A percentile compares a stretch with the other conserved stretches of the same genome.
phyloP scores from a whole-genome alignment of 2,329 filamentous ascomycete genomes.

The Calonectria honghensis region DNA sequence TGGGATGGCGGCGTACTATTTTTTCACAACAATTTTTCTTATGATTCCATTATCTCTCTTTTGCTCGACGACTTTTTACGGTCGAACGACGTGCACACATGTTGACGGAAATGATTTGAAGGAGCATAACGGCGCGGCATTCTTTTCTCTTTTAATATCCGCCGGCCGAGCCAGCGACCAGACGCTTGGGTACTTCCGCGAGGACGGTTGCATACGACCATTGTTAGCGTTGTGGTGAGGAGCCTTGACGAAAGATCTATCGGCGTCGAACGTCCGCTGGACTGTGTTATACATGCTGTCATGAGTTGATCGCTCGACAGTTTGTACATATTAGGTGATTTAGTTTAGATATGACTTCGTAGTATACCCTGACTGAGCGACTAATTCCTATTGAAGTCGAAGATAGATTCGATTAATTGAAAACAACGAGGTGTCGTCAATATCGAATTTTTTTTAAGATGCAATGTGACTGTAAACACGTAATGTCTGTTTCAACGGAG shows the following conservation, averaged over 20 bases:
- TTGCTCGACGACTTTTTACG: constrained; percentile 53
- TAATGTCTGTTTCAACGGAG: not conserved
- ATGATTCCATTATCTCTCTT: constrained; percentile 56
- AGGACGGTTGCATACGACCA: constrained; percentile 50
- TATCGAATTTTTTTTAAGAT: not conserved
- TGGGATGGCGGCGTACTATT: constrained; percentile 47
- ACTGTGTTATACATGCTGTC: constrained; percentile 50
- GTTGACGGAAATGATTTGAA: constrained; percentile 54
- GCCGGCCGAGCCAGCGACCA: constrained; percentile 37
- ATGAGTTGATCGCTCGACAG: constrained; percentile 43
- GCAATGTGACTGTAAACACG: not conserved
- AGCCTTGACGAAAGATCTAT: constrained; percentile 46
- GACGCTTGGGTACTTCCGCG: constrained; percentile 51
- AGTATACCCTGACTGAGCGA: constrained; percentile 62
- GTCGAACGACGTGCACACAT: constrained; percentile 56
- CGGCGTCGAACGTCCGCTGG: constrained; percentile 47
- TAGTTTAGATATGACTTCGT: constrained; percentile 59
- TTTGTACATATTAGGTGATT: constrained; percentile 56
- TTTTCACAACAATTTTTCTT: constrained; percentile 35
- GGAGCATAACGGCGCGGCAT: constrained; percentile 47
- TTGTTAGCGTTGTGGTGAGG: constrained; percentile 42
- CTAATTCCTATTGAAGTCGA: constrained; percentile 58
- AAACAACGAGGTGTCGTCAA: constrained; percentile 35
- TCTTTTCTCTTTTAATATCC: constrained; percentile 45
- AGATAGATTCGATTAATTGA: constrained; percentile 51